These are phyloP conservation scores for Tephrocybe rancida DNA, from an alignment of 768 basidiomycete species.

Conservation along the genomic window DNA sequence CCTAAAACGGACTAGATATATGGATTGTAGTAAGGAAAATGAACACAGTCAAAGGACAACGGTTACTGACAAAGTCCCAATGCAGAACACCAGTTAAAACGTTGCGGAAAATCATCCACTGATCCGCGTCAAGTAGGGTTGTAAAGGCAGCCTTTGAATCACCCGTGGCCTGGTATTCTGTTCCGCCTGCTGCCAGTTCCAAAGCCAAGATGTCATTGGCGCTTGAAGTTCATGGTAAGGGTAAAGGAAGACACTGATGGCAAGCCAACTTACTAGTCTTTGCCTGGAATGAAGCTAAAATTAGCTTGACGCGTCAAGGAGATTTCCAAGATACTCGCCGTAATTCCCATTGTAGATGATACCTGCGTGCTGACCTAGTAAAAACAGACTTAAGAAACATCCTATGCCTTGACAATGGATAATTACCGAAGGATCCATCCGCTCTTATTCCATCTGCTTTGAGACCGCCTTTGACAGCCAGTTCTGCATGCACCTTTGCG, in stretches of 20 bases:
- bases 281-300: constrained; percentile 29
- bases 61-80: constrained; percentile 68
- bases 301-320: neutral
- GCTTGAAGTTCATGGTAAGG: constrained; percentile 27
- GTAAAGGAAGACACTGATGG: neutral
- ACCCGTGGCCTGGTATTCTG: constrained; percentile 51
- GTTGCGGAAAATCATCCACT: constrained; percentile 75
- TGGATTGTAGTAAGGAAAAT: neutral
- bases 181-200: constrained; percentile 61
- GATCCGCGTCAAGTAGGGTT: constrained; percentile 56
- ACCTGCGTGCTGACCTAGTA: constrained; percentile 56
- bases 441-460: constrained; percentile 63
- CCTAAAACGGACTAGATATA: constrained; percentile 55
- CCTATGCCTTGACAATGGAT: neutral
- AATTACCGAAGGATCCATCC: constrained; percentile 50
- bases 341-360: constrained; percentile 78
- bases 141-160: constrained; percentile 50
- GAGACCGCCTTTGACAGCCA: constrained; percentile 47
- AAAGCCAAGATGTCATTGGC: constrained; percentile 65
- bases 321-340: constrained; percentile 32
- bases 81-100: constrained; percentile 56
- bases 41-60: neutral
- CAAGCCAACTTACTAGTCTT: constrained; percentile 39
- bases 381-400: neutral
- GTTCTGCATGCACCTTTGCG: constrained; percentile 50